Evolutionary conservation across 2,329 filamentous ascomycete species (phyloP), one percentile per base, ranked within the genome.

Genomic region (Alternaria sp.): DNA sequence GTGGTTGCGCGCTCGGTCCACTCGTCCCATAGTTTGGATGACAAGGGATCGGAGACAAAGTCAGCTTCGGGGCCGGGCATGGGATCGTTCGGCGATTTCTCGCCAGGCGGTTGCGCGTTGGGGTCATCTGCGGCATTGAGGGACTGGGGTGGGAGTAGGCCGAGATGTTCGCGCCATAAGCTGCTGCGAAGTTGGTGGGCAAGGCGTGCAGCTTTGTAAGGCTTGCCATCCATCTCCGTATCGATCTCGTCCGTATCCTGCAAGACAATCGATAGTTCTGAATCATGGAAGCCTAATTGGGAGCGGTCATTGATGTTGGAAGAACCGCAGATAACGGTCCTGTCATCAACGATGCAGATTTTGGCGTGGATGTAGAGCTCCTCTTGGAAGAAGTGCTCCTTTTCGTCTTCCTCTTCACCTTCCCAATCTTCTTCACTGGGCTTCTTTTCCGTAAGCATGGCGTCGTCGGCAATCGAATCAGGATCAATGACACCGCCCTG

Each of bases 311-410:
- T 98, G 71, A 97, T 85, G 79, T 97, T 98, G 65, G 92, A 92
- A 27, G 90, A 93, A 18, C 93, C 93, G 74, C 93, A 95, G 54
- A 97, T 88, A 2, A 92, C 93, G 49, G 93, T 86, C 55, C 89
- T 88, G 77, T 98, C 94, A 74, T 98, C 94, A 1, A 90, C 91
- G 68, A 97, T 94, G 67, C 95, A 85, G 55, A 97, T 85, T 81
- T 98, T 99, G 28, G 89, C 91, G 78, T 99, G 95, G 49, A 98
- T 90, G 77, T 99, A 99, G 2, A 98, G 86, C 78, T 99, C 94
- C 77, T 99, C 95, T 75, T 97, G 94, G 60, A 98, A 90, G 83
- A 95, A 96, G 75, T 96, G 92, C 55, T 90, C 86, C 59, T 93
- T 90, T 78, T 98, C 95, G 1, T 87, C 86, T 68, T 94, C 87